Percentiles rank a stretch among this genome's conserved stretches.
phyloP scores from a whole-genome alignment of 164 flowering plant genomes.

The Stephania japonica region DNA sequence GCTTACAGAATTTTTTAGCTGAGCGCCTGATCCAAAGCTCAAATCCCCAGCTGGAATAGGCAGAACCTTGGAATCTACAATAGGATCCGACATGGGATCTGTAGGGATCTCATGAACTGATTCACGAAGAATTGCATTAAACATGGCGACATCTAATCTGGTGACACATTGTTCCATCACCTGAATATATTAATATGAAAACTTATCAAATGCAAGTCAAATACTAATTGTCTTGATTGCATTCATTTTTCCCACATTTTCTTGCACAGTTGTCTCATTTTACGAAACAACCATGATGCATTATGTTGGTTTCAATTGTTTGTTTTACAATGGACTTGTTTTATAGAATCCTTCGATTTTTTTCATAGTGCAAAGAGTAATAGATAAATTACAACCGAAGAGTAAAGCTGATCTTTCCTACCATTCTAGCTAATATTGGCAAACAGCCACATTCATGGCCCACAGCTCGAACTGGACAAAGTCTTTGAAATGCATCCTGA shows the following conservation, averaged over 20 bases:
- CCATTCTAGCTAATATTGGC: slow-evolving; percentile 85
- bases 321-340: not conserved
- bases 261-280: not conserved
- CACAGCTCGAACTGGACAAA: slow-evolving; percentile 91
- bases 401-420: slow-evolving; percentile 21
- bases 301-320: not conserved
- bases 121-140: slow-evolving; percentile 96
- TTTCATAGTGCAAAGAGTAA: not conserved
- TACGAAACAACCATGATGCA: not conserved
- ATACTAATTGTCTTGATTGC: not conserved
- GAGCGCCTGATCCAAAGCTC: slow-evolving; percentile 99
- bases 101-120: slow-evolving; percentile 94
- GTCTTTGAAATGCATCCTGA: slow-evolving; percentile 72
- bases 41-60: slow-evolving; percentile 98
- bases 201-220: not conserved
- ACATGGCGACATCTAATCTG: slow-evolving; percentile 97
- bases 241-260: not conserved
- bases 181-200: slow-evolving; percentile 31
- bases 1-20: slow-evolving; percentile 91
- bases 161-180: slow-evolving; percentile 91
- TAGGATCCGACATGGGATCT: slow-evolving; percentile 98
- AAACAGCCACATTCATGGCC: slow-evolving; percentile 98
- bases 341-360: not conserved
- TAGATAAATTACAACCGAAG: not conserved
- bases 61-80: slow-evolving; percentile 79